A percentile compares a stretch with the other conserved stretches of the same genome.
phyloP scores from a whole-genome alignment of 2,329 filamentous ascomycete genomes.

The Alternaria sp. region DNA sequence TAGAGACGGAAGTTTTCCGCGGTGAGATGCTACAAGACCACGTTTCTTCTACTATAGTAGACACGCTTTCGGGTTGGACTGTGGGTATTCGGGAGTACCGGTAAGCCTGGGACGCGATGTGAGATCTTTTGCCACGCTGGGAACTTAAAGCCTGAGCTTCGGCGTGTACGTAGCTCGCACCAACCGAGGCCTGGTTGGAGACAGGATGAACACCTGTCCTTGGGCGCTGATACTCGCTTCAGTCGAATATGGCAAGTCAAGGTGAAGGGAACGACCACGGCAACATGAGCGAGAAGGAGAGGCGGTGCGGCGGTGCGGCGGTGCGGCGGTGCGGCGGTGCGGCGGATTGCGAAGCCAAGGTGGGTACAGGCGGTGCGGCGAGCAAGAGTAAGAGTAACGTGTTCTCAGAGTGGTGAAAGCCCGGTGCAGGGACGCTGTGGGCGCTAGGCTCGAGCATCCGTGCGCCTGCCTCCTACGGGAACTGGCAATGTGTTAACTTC shows the following conservation, averaged over 20 bases:
- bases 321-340: too few species aligned
- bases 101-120: not conserved
- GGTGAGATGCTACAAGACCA: not conserved
- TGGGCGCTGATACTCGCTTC: slow-evolving; percentile 7
- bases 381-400: slow-evolving; percentile 32
- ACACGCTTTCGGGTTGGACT: not conserved
- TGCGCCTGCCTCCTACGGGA: slow-evolving; percentile 3
- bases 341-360: slow-evolving; percentile 7
- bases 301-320: too few species aligned
- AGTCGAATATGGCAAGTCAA: slow-evolving; percentile 16
- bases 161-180: not conserved
- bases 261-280: slow-evolving; percentile 6
- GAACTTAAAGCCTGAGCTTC: not conserved
- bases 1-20: not conserved
- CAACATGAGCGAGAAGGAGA: slow-evolving; percentile 1
- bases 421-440: slow-evolving; percentile 12
- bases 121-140: not conserved
- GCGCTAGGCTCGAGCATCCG: slow-evolving; percentile 11
- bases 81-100: not conserved
- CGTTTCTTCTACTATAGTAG: not conserved
- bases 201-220: slow-evolving; percentile 42
- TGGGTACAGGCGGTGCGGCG: slow-evolving; percentile 14
- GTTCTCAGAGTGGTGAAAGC: slow-evolving; percentile 30
- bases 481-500: slow-evolving; percentile 18
- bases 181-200: slow-evolving; percentile 2